Evolutionary conservation across 2,329 filamentous ascomycete species (phyloP).

Genomic region (Fusarium newnesense): DNA sequence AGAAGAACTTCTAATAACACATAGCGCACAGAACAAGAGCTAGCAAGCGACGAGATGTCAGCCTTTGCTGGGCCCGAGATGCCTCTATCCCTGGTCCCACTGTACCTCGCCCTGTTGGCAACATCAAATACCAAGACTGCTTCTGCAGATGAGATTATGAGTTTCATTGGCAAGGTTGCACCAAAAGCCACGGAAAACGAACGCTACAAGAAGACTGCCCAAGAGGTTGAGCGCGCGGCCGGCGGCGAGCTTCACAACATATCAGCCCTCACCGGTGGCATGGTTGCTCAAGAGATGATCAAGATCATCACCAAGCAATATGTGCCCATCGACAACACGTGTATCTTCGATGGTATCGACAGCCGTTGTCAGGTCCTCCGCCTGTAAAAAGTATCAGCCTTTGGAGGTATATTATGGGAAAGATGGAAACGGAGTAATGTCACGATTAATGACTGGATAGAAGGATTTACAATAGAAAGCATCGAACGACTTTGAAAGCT

Average conservation of each 20-base stretch:
- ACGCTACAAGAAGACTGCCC: conserved; percentile 63
- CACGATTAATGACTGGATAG: conserved; percentile 25
- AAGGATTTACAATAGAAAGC: conserved; percentile 16
- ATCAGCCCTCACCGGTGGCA: conserved; percentile 85
- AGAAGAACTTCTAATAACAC: background rate
- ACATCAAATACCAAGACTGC: conserved; percentile 58
- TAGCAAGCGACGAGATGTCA: conserved; percentile 63
- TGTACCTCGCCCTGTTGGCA: conserved; percentile 74
- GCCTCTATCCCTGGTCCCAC: conserved; percentile 71
- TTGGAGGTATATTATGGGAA: background rate
- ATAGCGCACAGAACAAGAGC: conserved; percentile 59
- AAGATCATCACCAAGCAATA: conserved; percentile 85
- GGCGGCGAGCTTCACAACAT: conserved; percentile 94
- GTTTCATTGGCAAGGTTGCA: conserved; percentile 54
- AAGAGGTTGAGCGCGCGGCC: conserved; percentile 79
- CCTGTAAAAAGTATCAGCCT: conserved; percentile 50
- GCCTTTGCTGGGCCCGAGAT: conserved; percentile 58
- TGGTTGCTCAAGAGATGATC: conserved; percentile 97
- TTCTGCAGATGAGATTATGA: conserved; percentile 65
- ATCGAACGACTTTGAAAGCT: background rate
- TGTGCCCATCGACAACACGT: conserved; percentile 76
- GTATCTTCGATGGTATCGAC: conserved; percentile 75
- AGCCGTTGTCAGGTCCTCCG: conserved; percentile 70
- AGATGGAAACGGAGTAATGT: background rate
- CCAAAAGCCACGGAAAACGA: conserved; percentile 61